These are phyloP conservation scores for Creolimax fragrantissima DNA, from an alignment of 78 protist genomes.

Conservation along the genomic window DNA sequence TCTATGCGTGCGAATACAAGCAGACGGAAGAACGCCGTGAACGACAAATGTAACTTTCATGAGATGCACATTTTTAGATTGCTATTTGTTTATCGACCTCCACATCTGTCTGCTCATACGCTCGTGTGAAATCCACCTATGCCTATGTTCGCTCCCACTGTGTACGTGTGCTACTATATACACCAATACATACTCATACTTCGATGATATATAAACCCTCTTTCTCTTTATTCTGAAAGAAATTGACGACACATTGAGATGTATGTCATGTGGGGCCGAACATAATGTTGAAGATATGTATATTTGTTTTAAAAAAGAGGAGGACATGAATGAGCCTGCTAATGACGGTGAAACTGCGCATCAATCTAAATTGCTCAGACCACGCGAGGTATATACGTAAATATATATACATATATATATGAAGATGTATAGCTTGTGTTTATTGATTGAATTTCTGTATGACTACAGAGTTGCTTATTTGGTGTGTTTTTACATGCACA, in stretches of 20 bases:
- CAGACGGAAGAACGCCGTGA: no score
- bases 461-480: neutral
- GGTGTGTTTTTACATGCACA: neutral
- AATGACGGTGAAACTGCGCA: no score
- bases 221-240: neutral
- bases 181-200: neutral
- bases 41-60: neutral
- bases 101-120: neutral
- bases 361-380: no score
- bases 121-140: neutral
- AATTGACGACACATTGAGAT: neutral
- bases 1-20: no score
- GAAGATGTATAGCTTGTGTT: neutral
- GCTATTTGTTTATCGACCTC: neutral
- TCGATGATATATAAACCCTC: neutral
- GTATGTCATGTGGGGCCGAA: neutral
- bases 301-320: neutral
- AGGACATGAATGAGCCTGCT: neutral
- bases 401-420: neutral
- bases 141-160: neutral
- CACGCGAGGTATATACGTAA: neutral
- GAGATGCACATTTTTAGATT: neutral
- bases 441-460: neutral
- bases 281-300: neutral
- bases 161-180: no score